A percentile compares a stretch with the other conserved stretches of the same genome.
Evolutionary conservation across 345 rosid genomes (phyloP).

Genomic region (Eucalyptus fibrosa): DNA sequence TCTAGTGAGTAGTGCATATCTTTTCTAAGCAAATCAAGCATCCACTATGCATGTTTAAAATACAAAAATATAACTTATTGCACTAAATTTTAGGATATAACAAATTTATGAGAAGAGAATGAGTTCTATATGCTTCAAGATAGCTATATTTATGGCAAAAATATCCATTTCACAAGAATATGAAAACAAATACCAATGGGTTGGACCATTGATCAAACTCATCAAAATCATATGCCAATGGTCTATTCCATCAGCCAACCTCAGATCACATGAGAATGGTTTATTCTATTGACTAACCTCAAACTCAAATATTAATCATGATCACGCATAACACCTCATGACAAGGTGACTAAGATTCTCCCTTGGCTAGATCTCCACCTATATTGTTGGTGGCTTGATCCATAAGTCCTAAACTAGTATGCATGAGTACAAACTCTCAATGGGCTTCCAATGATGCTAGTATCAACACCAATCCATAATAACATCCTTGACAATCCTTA

Average conservation of each 20-base stretch:
- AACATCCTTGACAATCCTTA: neutral
- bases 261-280: too few relatives aligned
- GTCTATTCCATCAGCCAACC: neutral
- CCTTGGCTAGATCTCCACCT: neutral
- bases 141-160: too few relatives aligned
- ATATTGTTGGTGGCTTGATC: accelerated
- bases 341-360: neutral
- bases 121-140: neutral
- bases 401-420: neutral
- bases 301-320: neutral
- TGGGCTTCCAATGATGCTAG: neutral
- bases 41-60: too few relatives aligned
- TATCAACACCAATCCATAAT: neutral
- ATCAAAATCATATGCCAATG: neutral
- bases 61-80: neutral
- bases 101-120: neutral
- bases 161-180: too few relatives aligned
- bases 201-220: neutral
- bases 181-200: too few relatives aligned
- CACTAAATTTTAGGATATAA: neutral
- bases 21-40: too few relatives aligned
- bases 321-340: neutral
- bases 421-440: accelerated
- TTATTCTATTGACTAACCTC: too few relatives aligned
- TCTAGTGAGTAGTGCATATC: neutral